Conservation (phyloP, 768 basidiomycete species). For the Suillus paluster region DNA sequence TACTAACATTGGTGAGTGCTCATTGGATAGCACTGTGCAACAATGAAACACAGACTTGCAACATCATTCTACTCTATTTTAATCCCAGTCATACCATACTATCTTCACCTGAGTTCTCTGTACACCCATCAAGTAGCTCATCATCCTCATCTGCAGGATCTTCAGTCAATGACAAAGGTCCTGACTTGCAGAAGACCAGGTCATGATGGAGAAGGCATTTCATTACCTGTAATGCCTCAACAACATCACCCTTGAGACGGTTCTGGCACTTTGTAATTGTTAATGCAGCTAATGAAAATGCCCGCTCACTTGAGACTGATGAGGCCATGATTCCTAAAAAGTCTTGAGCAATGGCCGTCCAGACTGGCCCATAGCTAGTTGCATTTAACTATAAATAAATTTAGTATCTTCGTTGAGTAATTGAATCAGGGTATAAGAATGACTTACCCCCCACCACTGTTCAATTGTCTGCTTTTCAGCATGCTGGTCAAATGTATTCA, state of each 20-base stretch:
- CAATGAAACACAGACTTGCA: neutral
- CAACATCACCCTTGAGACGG: slow-evolving; percentile 38
- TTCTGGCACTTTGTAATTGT: slow-evolving; percentile 40
- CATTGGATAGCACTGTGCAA: too few relatives aligned
- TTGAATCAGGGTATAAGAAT: neutral
- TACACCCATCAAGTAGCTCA: neutral
- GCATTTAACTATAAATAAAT: slow-evolving; percentile 25
- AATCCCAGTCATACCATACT: too few relatives aligned
- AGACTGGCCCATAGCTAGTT: slow-evolving; percentile 21
- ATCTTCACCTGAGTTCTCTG: neutral
- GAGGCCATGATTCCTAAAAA: too few relatives aligned
- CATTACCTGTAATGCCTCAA: slow-evolving; percentile 38
- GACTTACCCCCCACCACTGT: slow-evolving; percentile 41
- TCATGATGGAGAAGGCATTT: slow-evolving; percentile 30
- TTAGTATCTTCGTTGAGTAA: neutral
- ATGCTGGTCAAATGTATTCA: slow-evolving; percentile 15
- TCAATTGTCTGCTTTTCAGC: slow-evolving; percentile 22
- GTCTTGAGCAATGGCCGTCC: too few relatives aligned
- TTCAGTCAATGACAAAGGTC: neutral
- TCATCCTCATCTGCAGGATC: neutral
- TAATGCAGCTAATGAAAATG: slow-evolving; percentile 44
- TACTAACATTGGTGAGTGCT: too few relatives aligned
- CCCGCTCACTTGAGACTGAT: too few relatives aligned
- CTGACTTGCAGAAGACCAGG: slow-evolving; percentile 24
- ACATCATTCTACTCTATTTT: neutral